Percentiles rank a stretch among this genome's conserved stretches.
phyloP scores from a whole-genome alignment of 257 asterid species.

The Solanum stenotomum region DNA sequence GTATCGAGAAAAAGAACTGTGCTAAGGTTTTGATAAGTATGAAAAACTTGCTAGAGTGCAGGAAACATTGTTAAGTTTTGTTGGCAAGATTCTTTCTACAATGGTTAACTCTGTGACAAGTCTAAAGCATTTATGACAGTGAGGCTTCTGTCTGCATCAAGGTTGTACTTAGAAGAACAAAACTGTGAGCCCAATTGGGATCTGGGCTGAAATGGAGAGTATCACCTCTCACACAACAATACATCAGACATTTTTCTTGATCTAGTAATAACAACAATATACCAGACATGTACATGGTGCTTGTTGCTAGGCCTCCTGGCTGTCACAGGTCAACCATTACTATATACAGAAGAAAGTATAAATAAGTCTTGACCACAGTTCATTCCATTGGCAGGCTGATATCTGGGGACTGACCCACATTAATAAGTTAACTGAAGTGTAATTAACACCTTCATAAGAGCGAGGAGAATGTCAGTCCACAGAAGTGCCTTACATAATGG shows the following conservation, averaged over 20 bases:
- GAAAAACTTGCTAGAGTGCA: neutral
- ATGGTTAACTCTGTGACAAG: neutral
- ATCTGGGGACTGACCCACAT: neutral
- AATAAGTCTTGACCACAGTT: neutral
- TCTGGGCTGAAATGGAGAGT: neutral
- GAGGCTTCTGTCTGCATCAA: neutral
- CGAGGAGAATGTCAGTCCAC: neutral
- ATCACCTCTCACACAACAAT: neutral
- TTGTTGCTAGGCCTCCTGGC: neutral
- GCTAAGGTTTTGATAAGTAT: neutral
- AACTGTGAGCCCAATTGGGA: neutral
- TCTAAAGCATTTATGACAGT: neutral
- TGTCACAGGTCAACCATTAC: neutral
- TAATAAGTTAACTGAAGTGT: neutral
- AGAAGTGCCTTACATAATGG: neutral
- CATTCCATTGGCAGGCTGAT: neutral
- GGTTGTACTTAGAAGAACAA: neutral
- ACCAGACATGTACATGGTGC: neutral
- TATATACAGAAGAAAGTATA: neutral
- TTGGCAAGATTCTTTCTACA: neutral
- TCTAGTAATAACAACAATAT: neutral
- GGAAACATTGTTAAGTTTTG: neutral
- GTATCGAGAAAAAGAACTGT: neutral
- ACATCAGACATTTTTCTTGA: neutral
- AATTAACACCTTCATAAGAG: neutral